Evolutionary conservation across 2,329 filamentous ascomycete genomes (phyloP).

Genomic region (Pseudodiploospora longispora): DNA sequence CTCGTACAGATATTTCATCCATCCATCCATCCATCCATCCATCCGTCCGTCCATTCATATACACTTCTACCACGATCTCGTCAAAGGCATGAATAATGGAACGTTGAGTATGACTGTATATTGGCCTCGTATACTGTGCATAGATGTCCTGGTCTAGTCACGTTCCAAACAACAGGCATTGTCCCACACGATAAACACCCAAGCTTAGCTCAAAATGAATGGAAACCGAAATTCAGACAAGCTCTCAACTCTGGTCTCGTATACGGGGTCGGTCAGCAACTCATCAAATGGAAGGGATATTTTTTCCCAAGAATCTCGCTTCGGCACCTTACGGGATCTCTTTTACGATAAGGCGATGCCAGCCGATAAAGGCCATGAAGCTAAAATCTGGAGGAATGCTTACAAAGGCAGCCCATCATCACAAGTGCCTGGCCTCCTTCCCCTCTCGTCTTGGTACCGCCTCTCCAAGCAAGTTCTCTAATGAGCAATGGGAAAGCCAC

Average conservation of each 20-base stretch:
- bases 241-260: neutral
- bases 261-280: constrained; percentile 2
- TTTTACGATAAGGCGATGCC: neutral
- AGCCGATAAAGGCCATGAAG: neutral
- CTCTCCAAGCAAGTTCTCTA: neutral
- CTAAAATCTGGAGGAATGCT: neutral
- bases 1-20: no score
- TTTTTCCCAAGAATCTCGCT: neutral
- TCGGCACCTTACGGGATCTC: no score
- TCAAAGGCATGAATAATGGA: no score
- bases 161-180: no score
- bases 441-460: constrained; percentile 9
- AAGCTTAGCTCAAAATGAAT: neutral
- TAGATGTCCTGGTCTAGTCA: no score
- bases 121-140: no score
- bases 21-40: no score
- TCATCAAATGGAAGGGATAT: constrained; percentile 1
- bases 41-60: no score
- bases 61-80: no score
- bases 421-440: constrained; percentile 4
- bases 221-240: no score
- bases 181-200: constrained; percentile 3
- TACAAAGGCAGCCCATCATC: neutral
- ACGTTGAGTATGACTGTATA: no score
- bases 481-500: neutral